Conservation (phyloP, 2,329 filamentous ascomycete genomes). For the Arthrobotrys entomopaga region DNA sequence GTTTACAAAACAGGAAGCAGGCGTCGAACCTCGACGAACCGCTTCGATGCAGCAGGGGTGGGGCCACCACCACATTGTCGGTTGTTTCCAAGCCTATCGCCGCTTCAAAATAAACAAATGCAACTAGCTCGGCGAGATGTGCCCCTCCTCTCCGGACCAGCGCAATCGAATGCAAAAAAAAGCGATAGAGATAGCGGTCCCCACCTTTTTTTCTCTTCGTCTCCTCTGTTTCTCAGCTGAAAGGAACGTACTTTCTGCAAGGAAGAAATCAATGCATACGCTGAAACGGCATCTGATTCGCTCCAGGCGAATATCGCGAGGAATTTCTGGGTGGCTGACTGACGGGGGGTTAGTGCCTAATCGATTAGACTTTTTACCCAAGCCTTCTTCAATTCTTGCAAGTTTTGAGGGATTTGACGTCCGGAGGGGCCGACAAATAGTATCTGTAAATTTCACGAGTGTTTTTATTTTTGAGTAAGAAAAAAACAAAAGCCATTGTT, state of each 20-base stretch:
- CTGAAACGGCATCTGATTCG: constrained; percentile 36
- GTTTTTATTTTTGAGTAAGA: neutral
- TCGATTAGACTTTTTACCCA: constrained; percentile 33
- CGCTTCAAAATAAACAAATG: constrained; percentile 11
- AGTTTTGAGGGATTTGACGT: neutral
- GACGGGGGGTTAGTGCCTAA: constrained; percentile 21
- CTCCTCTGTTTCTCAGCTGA: constrained; percentile 26
- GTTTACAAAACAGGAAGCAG: constrained; percentile 23
- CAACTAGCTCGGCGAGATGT: constrained; percentile 5
- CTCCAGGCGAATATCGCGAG: constrained; percentile 17
- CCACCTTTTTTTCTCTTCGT: constrained; percentile 21
- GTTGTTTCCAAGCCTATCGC: constrained; percentile 4
- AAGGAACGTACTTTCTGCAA: constrained; percentile 50
- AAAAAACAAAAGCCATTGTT: neutral
- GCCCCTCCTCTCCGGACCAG: neutral
- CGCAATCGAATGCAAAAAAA: neutral
- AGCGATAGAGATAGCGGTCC: constrained; percentile 3
- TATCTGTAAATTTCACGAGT: too few species aligned
- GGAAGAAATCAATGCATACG: constrained; percentile 46
- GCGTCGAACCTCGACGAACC: too few species aligned
- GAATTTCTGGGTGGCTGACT: constrained; percentile 29
- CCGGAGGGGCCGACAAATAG: neutral
- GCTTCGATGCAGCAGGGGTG: too few species aligned
- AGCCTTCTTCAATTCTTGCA: neutral
- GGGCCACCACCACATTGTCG: constrained; percentile 3